Conservation (phyloP, 2,329 filamentous ascomycete species). For the Ceratocystis smalleyi region DNA sequence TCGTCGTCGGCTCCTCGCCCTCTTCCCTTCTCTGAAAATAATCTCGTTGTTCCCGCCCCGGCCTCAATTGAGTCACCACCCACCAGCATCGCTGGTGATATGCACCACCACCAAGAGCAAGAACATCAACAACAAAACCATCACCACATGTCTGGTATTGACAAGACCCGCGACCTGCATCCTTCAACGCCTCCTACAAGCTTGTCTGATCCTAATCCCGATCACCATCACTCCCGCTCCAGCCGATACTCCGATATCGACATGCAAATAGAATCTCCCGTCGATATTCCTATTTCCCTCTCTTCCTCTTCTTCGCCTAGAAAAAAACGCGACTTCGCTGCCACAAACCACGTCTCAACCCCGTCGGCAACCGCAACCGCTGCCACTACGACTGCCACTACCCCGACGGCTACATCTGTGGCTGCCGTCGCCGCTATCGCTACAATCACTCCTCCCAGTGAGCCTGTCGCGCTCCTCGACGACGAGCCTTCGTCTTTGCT, state of each 20-base stretch:
- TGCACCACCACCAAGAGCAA: neutral
- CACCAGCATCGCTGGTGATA: constrained; percentile 11
- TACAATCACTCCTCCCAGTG: constrained; percentile 13
- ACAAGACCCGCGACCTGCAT: neutral
- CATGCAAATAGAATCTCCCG: neutral
- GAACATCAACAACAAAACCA: no score
- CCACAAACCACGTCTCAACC: neutral
- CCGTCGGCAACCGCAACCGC: neutral
- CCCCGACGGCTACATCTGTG: neutral
- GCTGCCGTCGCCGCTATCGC: neutral
- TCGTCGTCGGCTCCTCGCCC: neutral
- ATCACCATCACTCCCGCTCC: neutral
- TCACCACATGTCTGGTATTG: neutral
- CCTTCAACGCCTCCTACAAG: constrained; percentile 3
- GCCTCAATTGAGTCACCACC: constrained; percentile 13
- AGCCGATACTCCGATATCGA: neutral
- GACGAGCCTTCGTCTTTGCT: constrained; percentile 10
- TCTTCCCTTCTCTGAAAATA: neutral
- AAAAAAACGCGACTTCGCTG: neutral
- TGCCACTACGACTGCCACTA: neutral
- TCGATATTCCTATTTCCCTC: neutral
- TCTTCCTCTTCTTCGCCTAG: neutral
- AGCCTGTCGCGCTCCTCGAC: constrained; percentile 9
- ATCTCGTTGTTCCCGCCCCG: neutral
- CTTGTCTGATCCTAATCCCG: neutral